phyloP scores from a whole-genome alignment of 2,329 filamentous ascomycete genomes.

The Fusarium anthophilum region DNA sequence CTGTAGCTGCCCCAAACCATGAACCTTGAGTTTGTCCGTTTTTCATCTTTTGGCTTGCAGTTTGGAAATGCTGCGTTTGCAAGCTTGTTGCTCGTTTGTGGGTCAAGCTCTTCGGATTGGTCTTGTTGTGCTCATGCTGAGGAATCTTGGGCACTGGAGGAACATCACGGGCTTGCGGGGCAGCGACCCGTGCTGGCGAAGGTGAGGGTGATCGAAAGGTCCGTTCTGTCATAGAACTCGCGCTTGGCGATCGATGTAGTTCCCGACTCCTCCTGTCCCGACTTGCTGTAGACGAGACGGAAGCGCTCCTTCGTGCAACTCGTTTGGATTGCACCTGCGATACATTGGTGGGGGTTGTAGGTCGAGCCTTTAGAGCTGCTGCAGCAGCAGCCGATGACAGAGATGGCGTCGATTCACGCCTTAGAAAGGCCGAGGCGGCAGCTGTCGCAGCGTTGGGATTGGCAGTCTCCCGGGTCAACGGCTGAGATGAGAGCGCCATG shows the following conservation, averaged over 20 bases:
- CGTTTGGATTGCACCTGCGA: slow-evolving; percentile 89
- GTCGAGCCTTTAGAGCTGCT: slow-evolving; percentile 81
- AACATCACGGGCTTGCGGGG: slow-evolving; percentile 56
- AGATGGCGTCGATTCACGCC: slow-evolving; percentile 68
- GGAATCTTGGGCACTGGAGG: slow-evolving; percentile 84
- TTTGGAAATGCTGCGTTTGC: slow-evolving; percentile 59
- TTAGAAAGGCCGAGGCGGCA: slow-evolving; percentile 82
- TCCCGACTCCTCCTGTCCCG: slow-evolving; percentile 54
- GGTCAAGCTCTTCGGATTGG: slow-evolving; percentile 40
- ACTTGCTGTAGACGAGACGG: slow-evolving; percentile 73
- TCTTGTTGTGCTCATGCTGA: slow-evolving; percentile 49
- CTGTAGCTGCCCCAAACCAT: slow-evolving; percentile 59
- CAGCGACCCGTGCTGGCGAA: slow-evolving; percentile 64
- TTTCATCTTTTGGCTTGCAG: slow-evolving; percentile 63
- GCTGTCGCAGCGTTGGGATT: slow-evolving; percentile 81
- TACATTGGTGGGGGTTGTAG: slow-evolving; percentile 81
- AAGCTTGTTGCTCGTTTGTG: slow-evolving; percentile 55
- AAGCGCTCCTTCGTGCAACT: slow-evolving; percentile 76
- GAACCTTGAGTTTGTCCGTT: slow-evolving; percentile 52
- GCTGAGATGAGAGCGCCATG: slow-evolving; percentile 56
- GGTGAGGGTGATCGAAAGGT: slow-evolving; percentile 85
- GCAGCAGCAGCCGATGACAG: slow-evolving; percentile 89
- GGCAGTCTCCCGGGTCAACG: slow-evolving; percentile 69
- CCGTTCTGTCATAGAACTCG: slow-evolving; percentile 85
- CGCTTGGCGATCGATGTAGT: slow-evolving; percentile 74